phyloP scores from a whole-genome alignment of 192 early-diverging fungal genomes.

The Chytriomyces hyalinus region DNA sequence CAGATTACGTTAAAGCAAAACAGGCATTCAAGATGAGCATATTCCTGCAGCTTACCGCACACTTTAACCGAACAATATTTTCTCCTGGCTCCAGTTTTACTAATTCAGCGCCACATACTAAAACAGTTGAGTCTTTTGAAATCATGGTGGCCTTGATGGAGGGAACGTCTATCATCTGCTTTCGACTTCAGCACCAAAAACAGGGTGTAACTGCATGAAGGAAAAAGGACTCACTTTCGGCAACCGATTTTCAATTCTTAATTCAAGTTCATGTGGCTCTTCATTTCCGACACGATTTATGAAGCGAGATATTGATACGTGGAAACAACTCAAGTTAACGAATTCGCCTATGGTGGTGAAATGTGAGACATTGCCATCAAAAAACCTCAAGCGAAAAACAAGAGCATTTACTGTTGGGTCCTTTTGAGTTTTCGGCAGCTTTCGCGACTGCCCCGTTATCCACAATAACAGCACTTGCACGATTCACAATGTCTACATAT shows the following conservation, averaged over 20 bases:
- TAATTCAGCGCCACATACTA: neutral
- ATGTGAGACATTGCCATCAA: neutral
- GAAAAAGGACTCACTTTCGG: slow-evolving; percentile 52
- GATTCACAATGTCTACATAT: slow-evolving; percentile 28
- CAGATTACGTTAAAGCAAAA: neutral
- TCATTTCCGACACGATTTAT: slow-evolving; percentile 66
- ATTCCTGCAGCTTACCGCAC: neutral
- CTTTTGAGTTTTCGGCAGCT: neutral
- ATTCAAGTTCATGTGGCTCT: slow-evolving; percentile 56
- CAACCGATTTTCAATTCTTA: slow-evolving; percentile 62
- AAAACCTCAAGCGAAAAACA: neutral
- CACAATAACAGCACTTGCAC: neutral
- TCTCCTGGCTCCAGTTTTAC: slow-evolving; percentile 2
- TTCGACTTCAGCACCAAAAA: neutral
- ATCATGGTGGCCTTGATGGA: slow-evolving; percentile 31
- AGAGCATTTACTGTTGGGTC: slow-evolving; percentile 5
- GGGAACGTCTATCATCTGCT: slow-evolving; percentile 48
- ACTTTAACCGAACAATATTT: slow-evolving; percentile 9
- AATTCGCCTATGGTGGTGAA: neutral
- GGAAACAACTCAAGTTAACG: slow-evolving; percentile 41
- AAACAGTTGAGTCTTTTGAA: slow-evolving; percentile 14
- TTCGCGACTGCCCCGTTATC: neutral
- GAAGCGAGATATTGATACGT: slow-evolving; percentile 54
- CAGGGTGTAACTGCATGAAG: neutral
- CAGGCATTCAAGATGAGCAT: neutral